Conservation (phyloP, 169 alveolate species). For the Plasmodium sp. region DNA sequence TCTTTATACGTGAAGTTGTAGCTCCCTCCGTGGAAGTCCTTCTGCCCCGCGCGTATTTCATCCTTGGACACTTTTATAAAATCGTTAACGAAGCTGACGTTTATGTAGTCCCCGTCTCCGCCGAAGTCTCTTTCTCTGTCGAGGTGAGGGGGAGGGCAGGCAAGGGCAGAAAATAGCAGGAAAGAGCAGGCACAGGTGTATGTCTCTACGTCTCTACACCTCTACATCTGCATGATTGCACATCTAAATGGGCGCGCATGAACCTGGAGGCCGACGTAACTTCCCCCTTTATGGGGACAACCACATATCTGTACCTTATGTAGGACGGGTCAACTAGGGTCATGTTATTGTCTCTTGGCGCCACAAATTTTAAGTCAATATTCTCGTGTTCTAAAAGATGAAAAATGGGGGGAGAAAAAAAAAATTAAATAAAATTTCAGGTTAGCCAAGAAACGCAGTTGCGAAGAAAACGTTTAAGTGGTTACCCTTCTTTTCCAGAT, state of each 20-base stretch:
- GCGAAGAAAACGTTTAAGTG: neutral
- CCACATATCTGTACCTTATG: constrained; percentile 15
- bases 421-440: neutral
- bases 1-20: constrained; percentile 28
- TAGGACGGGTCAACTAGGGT: constrained; percentile 33
- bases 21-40: neutral
- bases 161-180: neutral
- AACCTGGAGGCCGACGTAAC: neutral
- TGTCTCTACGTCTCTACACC: neutral
- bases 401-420: neutral
- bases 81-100: constrained; percentile 44
- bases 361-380: constrained; percentile 4
- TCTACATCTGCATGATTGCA: neutral
- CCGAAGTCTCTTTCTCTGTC: constrained; percentile 31
- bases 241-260: neutral
- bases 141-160: neutral
- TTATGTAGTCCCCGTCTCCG: constrained; percentile 4
- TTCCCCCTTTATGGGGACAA: neutral
- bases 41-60: constrained; percentile 11
- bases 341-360: neutral
- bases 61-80: constrained; percentile 29
- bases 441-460: neutral
- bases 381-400: constrained; percentile 8
- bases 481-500: constrained; percentile 48
- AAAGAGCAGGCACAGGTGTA: neutral